Conservation (phyloP, 306 rosid genomes). For the Cicer chorassanicum region DNA sequence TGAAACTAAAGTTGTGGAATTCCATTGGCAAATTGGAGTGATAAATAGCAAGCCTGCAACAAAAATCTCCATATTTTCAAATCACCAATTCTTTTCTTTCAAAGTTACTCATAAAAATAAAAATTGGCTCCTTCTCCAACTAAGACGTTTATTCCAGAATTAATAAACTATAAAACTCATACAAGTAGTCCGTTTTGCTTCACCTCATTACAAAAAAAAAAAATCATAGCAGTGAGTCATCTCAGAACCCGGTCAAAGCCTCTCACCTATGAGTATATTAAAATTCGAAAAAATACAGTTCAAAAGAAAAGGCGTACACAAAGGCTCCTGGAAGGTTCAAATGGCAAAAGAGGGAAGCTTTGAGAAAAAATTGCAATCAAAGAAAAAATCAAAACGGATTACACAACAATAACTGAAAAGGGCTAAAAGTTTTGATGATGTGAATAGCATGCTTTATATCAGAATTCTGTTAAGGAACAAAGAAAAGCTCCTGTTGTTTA, state of each 20-base stretch:
- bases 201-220: too few species aligned
- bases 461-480: conserved; percentile 66
- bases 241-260: neutral
- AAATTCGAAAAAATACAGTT: neutral
- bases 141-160: neutral
- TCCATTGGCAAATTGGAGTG: neutral
- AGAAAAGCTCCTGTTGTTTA: conserved; percentile 28
- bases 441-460: conserved; percentile 4
- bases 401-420: conserved; percentile 40
- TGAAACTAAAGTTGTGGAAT: neutral
- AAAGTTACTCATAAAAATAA: neutral
- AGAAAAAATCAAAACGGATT: conserved; percentile 34
- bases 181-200: too few species aligned
- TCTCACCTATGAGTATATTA: neutral
- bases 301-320: neutral
- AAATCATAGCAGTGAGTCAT: too few species aligned
- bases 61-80: neutral
- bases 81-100: neutral
- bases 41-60: neutral
- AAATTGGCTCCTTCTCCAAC: neutral
- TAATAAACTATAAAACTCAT: too few species aligned
- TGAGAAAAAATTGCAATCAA: conserved; percentile 35
- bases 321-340: neutral
- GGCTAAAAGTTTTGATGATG: neutral
- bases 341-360: neutral